phyloP scores from a whole-genome alignment of 495 filamentous ascomycete species.

The Mytilinidion resinicola region DNA sequence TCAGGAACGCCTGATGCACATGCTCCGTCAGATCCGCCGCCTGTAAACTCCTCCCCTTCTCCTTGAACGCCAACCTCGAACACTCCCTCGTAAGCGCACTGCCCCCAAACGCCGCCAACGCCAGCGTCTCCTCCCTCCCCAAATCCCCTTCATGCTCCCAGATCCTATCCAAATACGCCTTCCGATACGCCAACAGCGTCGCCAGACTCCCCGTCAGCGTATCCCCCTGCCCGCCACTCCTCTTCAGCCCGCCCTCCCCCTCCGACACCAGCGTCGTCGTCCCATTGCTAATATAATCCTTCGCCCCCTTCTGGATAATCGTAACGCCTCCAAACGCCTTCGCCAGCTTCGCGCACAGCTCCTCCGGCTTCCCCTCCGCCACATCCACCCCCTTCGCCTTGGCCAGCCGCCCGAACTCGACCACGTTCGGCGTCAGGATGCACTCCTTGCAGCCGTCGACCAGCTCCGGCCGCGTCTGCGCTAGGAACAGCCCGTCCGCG shows the following conservation, averaged over 20 bases:
- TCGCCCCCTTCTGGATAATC: constrained; percentile 81
- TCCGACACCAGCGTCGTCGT: constrained; percentile 65
- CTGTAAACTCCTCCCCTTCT: constrained; percentile 84
- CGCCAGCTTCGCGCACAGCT: constrained; percentile 65
- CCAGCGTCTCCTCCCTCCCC: constrained; percentile 57
- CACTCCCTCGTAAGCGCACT: constrained; percentile 85
- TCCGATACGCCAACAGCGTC: constrained; percentile 80
- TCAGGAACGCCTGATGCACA: constrained; percentile 75
- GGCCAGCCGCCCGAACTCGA: constrained; percentile 81
- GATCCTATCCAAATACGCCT: constrained; percentile 72
- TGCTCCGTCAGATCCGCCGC: constrained; percentile 91
- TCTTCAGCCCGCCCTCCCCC: constrained; percentile 72
- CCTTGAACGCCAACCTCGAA: constrained; percentile 78
- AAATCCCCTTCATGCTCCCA: constrained; percentile 68
- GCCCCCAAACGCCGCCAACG: constrained; percentile 78
- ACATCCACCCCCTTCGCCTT: constrained; percentile 60
- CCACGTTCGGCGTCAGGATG: constrained; percentile 89
- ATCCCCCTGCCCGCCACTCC: constrained; percentile 92
- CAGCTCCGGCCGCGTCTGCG: constrained; percentile 67
- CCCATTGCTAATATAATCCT: constrained; percentile 82
- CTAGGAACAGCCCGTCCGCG: constrained; percentile 78
- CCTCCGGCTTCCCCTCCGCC: constrained; percentile 44
- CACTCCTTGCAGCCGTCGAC: constrained; percentile 75
- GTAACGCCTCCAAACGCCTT: constrained; percentile 79
- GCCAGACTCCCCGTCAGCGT: constrained; percentile 86